phyloP scores from a whole-genome alignment of 495 filamentous ascomycete genomes.

The Trichoderma reesei region DNA sequence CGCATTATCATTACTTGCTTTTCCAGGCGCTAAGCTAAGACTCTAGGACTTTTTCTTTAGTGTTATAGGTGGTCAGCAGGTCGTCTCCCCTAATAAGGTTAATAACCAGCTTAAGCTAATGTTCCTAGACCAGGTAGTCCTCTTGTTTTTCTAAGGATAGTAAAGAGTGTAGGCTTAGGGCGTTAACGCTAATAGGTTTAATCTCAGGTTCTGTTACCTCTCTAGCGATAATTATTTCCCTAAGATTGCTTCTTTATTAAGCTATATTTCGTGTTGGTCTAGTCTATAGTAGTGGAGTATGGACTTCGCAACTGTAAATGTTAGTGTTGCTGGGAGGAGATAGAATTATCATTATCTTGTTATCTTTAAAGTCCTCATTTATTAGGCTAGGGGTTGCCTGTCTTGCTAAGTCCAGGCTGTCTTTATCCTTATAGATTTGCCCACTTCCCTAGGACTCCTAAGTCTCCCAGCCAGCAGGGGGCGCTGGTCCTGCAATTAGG shows the following conservation, averaged over 20 bases:
- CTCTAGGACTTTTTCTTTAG: neutral
- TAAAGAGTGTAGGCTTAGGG: neutral
- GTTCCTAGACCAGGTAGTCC: neutral
- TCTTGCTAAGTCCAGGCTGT: conserved; percentile 23
- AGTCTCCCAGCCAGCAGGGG: conserved; percentile 1
- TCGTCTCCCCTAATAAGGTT: neutral
- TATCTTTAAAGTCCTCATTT: conserved; percentile 15
- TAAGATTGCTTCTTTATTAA: neutral
- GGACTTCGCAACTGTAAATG: conserved; percentile 11
- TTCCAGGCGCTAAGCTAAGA: neutral
- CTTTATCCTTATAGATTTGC: conserved; percentile 9
- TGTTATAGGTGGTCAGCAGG: neutral
- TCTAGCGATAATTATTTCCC: neutral
- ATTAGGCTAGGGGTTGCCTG: conserved; percentile 22
- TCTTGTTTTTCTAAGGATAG: neutral
- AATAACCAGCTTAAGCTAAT: neutral
- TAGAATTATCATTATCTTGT: conserved; percentile 15
- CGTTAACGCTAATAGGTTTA: neutral
- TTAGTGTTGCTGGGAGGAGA: conserved; percentile 16
- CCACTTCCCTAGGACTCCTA: neutral
- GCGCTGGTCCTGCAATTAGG: conserved; percentile 7
- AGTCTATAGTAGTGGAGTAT: conserved; percentile 12
- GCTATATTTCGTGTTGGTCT: neutral
- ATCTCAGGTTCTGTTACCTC: neutral
- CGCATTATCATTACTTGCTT: neutral